Conservation (phyloP, 768 basidiomycete species). For the Boletellus emodensis region DNA sequence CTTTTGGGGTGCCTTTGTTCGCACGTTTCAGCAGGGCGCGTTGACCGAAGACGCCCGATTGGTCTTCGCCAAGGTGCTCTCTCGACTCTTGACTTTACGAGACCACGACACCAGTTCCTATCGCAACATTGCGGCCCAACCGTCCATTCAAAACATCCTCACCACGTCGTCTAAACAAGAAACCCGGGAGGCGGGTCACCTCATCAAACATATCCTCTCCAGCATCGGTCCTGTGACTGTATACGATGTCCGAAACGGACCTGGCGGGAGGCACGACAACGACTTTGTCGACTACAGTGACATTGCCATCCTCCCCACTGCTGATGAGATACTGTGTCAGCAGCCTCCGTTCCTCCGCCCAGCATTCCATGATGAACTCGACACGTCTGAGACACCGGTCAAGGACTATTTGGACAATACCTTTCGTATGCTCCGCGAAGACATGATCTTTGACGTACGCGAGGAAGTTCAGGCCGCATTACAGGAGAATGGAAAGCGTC, state of each 20-base stretch:
- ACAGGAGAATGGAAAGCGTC: slow-evolving; percentile 38
- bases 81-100: slow-evolving; percentile 43
- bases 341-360: slow-evolving; percentile 50
- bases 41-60: slow-evolving; percentile 35
- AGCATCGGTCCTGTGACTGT: slow-evolving; percentile 23
- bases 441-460: slow-evolving; percentile 56
- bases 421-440: slow-evolving; percentile 63
- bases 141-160: slow-evolving; percentile 24
- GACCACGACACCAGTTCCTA: slow-evolving; percentile 34
- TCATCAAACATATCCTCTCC: slow-evolving; percentile 39
- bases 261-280: slow-evolving; percentile 72
- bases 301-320: slow-evolving; percentile 61
- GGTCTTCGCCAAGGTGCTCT: slow-evolving; percentile 47
- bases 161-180: slow-evolving; percentile 23
- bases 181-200: slow-evolving; percentile 34
- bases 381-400: slow-evolving; percentile 34
- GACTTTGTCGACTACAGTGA: slow-evolving; percentile 57
- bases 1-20: slow-evolving; percentile 42
- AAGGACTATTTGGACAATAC: slow-evolving; percentile 59
- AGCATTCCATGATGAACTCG: slow-evolving; percentile 41
- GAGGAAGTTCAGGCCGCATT: slow-evolving; percentile 50
- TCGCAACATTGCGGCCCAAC: slow-evolving; percentile 36
- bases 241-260: slow-evolving; percentile 26
- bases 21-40: slow-evolving; percentile 30
- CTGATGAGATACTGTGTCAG: slow-evolving; percentile 50